Base-by-base conservation (phyloP, 306 rosid genomes). In the Begonia loranthoides region DNA sequence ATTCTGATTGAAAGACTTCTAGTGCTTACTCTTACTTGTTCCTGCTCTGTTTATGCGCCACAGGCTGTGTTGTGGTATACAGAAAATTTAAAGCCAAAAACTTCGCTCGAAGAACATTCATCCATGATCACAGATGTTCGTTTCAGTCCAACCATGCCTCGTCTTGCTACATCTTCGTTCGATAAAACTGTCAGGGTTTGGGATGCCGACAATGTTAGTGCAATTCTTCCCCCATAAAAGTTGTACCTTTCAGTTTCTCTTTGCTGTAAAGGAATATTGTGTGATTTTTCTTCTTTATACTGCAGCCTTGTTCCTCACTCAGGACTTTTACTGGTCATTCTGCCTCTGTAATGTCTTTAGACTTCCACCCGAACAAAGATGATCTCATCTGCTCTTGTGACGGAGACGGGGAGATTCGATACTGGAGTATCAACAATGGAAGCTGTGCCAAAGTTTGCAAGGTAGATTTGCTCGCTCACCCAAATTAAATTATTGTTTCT, bases 151-250 rank as follows among this genome's bases (percentile, higher is more conserved):
- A 63, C 60, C 41, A 70, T 83, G 64, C 64, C 77, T 58, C 49
- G 63, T 15, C 69, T 84, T 64, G 89, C 86, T 24, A 84, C 94
- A 52, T 78, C 89, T 63, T 84, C 89, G 36, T 67, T 76, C 46
- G 89, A 80, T 57, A 66, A 17, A 66, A 75, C 83, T 49, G 64
- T 84, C 52, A 80, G 49, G 64, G 28, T 80, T 50, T 84, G 89
- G 89, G 86, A 80, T 59, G 73, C 83, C 28, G 58, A 65, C 17
- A 68, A n/a, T 22, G 86, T 84, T 63, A 70, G 85, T 46, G 52
- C 19, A 53, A 68, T 41, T 16, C 54, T 64, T 47, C 80, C 1
- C 36, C 4, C 36, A 4, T 7, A 28, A 28, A 3, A 28, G 36
- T 28, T 28, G 22, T 4, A 19, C 22, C 22, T 19, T 19, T 4